These are phyloP conservation scores for Paramecium primaurelia DNA, from an alignment of 73 alveolate species.

Conservation along the genomic window DNA sequence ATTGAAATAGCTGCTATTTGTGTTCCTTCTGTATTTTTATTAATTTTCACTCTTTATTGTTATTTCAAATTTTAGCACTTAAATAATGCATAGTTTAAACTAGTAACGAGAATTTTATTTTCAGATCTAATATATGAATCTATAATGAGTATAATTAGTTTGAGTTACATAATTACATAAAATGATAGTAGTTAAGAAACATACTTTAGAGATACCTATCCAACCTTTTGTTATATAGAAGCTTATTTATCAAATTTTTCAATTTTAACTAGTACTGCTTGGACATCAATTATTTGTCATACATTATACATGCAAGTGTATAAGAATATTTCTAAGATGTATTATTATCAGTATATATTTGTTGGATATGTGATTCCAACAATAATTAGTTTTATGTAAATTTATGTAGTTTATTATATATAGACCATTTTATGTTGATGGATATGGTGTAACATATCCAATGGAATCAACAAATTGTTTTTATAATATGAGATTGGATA, in stretches of 20 bases:
- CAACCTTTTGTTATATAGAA: neutral
- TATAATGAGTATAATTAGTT: neutral
- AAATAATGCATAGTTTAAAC: constrained; percentile 16
- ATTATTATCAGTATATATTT: neutral
- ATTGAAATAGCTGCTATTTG: neutral
- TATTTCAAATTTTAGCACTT: neutral
- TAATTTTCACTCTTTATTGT: neutral
- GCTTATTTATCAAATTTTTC: constrained; percentile 18
- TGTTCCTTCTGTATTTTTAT: neutral
- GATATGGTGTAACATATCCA: constrained; percentile 26
- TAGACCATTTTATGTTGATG: constrained; percentile 38
- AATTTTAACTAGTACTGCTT: neutral
- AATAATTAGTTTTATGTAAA: neutral
- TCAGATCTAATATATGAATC: constrained; percentile 35
- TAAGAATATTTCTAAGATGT: neutral
- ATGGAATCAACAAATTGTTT: constrained; percentile 10
- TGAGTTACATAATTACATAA: neutral
- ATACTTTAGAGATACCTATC: neutral
- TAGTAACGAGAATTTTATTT: neutral
- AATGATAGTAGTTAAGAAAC: neutral
- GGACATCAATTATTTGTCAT: constrained; percentile 32
- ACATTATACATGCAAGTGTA: neutral
- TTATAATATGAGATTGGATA: neutral
- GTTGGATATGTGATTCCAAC: neutral
- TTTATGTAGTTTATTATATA: neutral